phyloP scores from a whole-genome alignment of 495 filamentous ascomycete genomes.

The Hypoxylon fuscum region DNA sequence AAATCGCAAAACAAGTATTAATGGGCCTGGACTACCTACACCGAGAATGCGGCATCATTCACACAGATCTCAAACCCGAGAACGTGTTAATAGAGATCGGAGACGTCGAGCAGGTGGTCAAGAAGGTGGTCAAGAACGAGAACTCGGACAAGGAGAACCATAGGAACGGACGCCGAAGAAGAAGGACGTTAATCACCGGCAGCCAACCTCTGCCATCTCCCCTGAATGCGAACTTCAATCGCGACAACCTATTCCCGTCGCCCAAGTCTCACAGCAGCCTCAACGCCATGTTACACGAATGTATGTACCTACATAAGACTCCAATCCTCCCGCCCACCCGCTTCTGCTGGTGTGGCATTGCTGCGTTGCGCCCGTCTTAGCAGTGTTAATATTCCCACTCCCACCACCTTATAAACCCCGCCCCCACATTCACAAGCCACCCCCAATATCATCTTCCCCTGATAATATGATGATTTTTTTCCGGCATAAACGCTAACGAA shows the following conservation, averaged over 20 bases:
- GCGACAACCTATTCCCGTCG: conserved; percentile 72
- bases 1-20: conserved; percentile 98
- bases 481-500: no score
- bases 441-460: neutral
- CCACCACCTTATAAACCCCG: neutral
- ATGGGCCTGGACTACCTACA: conserved; percentile 96
- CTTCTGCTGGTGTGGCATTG: neutral
- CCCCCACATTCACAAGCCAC: neutral
- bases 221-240: conserved; percentile 88
- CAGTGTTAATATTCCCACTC: neutral
- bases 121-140: conserved; percentile 91
- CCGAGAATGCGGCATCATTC: conserved; percentile 98
- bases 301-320: conserved; percentile 57
- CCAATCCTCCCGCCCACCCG: neutral
- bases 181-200: conserved; percentile 94
- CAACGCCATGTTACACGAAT: conserved; percentile 82
- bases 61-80: conserved; percentile 97
- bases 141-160: conserved; percentile 85
- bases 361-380: neutral
- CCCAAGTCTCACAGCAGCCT: conserved; percentile 82
- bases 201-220: conserved; percentile 96
- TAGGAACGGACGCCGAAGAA: conserved; percentile 89
- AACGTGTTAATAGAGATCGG: conserved; percentile 99
- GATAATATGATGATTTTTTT: conserved; percentile 3
- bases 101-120: conserved; percentile 95